Evolutionary conservation across 2,329 filamentous ascomycete species (phyloP), one percentile per base, ranked within the genome.

Genomic region (Penicillium sp.): DNA sequence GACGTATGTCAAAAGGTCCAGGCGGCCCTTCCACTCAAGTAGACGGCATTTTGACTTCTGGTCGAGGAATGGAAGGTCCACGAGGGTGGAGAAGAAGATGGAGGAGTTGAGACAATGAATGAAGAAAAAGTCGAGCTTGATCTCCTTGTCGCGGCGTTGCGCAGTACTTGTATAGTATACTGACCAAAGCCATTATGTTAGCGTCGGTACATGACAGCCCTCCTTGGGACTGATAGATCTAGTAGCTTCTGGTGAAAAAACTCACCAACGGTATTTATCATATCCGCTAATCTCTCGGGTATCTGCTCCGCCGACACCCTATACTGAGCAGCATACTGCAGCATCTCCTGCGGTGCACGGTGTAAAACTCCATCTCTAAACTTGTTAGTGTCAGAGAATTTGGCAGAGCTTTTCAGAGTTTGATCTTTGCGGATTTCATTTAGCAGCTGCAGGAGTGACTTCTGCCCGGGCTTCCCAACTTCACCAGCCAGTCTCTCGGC

Each of bases 61-160:
- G 92, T 78, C 82, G 83, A 94, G 35, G 78, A 61, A 60, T 81
- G 81, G 11, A 75, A 75, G 66, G 86, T 79, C 70, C 59, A 89
- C 81, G 69, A 96, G 81, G 7, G 79, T 69, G 6, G 80, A 78
- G 61, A 90, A 81, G 76, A 93, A 94, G 61, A 96, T 85, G n/a
- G 87, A 87, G 11, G 79, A 78, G 67, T 89, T 97, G 62, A 93
- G 76, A 65, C 86, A 84, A 73, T 97, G 92, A 65, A 92, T 92
- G 68, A 78, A 79, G 77, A 87, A 94, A 71, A 97, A 97, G 70
- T 96, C 92, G 69, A 90, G 85, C 69, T 89, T 92, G 48, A 87
- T 78, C 22, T 80, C 72, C 69, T 92, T 89, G 1, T 79, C 78
- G 0, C 84, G 83, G 27, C 82, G 78, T 63, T 89, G 82, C 0